A percentile compares a stretch with the other conserved stretches of the same genome.
Evolutionary conservation across 73 alveolate genomes (phyloP).

Genomic region (Blepharisma stoltei): DNA sequence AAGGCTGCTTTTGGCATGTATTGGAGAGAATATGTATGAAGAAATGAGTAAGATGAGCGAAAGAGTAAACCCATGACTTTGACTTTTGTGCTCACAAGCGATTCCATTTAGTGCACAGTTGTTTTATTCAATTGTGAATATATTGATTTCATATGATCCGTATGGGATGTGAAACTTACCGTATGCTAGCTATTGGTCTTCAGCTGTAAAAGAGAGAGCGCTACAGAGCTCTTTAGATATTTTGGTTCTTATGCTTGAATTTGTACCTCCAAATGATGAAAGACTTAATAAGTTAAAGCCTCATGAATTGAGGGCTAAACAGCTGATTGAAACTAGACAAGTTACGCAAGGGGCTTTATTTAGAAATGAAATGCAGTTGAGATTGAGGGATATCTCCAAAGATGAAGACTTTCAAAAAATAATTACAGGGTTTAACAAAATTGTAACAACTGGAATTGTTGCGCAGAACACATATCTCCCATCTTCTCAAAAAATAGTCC

Average conservation of each 20-base stretch:
- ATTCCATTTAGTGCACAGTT: neutral
- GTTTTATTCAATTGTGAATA: constrained; percentile 1
- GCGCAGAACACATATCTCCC: constrained; percentile 21
- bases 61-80: neutral
- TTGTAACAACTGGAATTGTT: neutral
- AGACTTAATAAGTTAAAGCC: neutral
- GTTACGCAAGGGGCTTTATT: too few relatives aligned
- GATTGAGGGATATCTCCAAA: neutral
- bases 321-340: too few relatives aligned
- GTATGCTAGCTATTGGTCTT: neutral
- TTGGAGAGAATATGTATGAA: neutral
- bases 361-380: too few relatives aligned
- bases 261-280: neutral
- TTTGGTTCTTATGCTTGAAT: neutral
- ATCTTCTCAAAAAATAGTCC: neutral
- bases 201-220: neutral
- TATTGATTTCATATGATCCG: neutral
- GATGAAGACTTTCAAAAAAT: neutral
- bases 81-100: neutral
- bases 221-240: neutral
- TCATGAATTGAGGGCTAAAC: neutral
- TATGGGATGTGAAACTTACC: constrained; percentile 10
- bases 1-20: neutral
- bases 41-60: neutral
- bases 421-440: neutral